A percentile compares a stretch with the other conserved stretches of the same genome.
Conservation (phyloP, 441 rosid species). For the Melastoma candidum region DNA sequence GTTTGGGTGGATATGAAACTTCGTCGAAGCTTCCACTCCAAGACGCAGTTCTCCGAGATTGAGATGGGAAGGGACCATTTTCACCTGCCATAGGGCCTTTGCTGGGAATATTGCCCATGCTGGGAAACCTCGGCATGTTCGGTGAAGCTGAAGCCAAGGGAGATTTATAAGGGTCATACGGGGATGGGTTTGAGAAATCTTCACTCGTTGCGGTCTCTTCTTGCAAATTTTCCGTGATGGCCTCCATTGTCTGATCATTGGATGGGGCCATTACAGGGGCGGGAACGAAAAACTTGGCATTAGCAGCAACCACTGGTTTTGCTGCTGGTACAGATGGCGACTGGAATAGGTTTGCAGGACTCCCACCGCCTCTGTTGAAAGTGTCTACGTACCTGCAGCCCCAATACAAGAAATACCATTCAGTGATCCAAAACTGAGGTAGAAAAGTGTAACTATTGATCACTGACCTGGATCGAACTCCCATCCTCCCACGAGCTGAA, state of each 20-base stretch:
- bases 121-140: slow-evolving; percentile 55
- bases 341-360: slow-evolving; percentile 47
- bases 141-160: slow-evolving; percentile 23
- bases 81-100: slow-evolving; percentile 18
- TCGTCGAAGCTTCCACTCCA: slow-evolving; percentile 75
- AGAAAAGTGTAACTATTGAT: no score
- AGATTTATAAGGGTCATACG: slow-evolving; percentile 21
- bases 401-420: not conserved
- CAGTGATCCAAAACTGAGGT: no score
- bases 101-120: slow-evolving; percentile 56
- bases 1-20: slow-evolving; percentile 23
- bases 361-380: slow-evolving; percentile 57
- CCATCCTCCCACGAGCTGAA: slow-evolving; percentile 66
- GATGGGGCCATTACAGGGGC: slow-evolving; percentile 28
- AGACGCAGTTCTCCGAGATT: slow-evolving; percentile 71
- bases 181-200: slow-evolving; percentile 30
- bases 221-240: slow-evolving; percentile 39
- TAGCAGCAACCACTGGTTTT: slow-evolving; percentile 62
- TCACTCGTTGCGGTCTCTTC: slow-evolving; percentile 31
- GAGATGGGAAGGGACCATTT: slow-evolving; percentile 22
- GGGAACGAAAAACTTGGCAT: slow-evolving; percentile 81
- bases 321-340: slow-evolving; percentile 57
- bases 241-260: slow-evolving; percentile 37
- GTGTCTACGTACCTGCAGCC: slow-evolving; percentile 69
- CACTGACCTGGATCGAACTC: slow-evolving; percentile 55